These are phyloP conservation scores for Magnolia changhungtana DNA, from an alignment of 164 flowering plant genomes.

Conservation along the genomic window DNA sequence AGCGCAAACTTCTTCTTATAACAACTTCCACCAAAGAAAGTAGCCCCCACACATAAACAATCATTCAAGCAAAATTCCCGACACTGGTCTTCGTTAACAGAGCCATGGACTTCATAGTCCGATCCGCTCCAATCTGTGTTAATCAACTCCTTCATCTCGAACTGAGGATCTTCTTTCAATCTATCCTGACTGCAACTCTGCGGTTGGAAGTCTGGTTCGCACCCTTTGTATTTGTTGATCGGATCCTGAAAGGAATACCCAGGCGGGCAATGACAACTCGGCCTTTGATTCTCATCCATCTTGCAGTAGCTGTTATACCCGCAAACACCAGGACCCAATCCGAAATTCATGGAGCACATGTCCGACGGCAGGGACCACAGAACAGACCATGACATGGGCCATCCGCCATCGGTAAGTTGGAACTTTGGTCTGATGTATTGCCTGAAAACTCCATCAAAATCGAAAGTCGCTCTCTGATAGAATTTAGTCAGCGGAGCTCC, in stretches of 20 bases:
- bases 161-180: background rate
- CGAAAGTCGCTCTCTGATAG: slow-evolving; percentile 37
- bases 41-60: slow-evolving; percentile 43
- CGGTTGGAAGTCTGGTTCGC: slow-evolving; percentile 3
- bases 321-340: slow-evolving; percentile 33
- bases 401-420: background rate
- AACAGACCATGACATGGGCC: background rate
- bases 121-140: slow-evolving; percentile 37
- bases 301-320: slow-evolving; percentile 50
- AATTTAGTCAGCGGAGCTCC: slow-evolving; percentile 1
- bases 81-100: slow-evolving; percentile 28
- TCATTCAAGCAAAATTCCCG: slow-evolving; percentile 38
- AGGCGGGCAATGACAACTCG: slow-evolving; percentile 37
- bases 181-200: slow-evolving; percentile 5
- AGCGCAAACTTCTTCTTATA: slow-evolving; percentile 43
- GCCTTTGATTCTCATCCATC: slow-evolving; percentile 20
- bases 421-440: slow-evolving; percentile 27
- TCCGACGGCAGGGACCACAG: slow-evolving; percentile 6
- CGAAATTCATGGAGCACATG: background rate
- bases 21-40: slow-evolving; percentile 23
- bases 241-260: slow-evolving; percentile 13
- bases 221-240: slow-evolving; percentile 4
- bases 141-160: slow-evolving; percentile 14
- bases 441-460: slow-evolving; percentile 43
- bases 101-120: slow-evolving; percentile 25